phyloP scores from a whole-genome alignment of 1,284 basidiomycete species.

The Pseudozyma thailandica region DNA sequence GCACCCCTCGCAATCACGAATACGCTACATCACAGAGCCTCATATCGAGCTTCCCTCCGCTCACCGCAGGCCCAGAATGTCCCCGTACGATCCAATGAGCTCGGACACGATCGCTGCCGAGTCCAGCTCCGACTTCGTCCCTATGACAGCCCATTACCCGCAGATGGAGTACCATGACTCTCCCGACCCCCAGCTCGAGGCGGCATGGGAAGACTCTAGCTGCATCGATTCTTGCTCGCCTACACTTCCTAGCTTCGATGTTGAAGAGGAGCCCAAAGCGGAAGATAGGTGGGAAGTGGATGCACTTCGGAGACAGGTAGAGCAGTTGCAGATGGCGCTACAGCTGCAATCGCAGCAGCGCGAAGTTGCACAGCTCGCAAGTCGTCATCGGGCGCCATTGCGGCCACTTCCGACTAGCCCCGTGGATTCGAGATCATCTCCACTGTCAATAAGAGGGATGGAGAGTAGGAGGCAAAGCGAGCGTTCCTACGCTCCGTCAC shows the following conservation, averaged over 20 bases:
- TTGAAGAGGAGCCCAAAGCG: not conserved
- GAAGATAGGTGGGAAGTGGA: conserved; percentile 33
- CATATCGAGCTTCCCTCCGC: not conserved
- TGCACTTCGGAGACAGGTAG: conserved; percentile 34
- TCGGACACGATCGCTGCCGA: too few species aligned
- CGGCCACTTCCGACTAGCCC: not conserved
- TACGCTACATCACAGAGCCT: conserved; percentile 1
- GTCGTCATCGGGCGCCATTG: not conserved
- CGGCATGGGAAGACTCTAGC: conserved; percentile 37
- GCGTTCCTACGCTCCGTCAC: too few species aligned
- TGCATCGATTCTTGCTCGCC: conserved; percentile 9
- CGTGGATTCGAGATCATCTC: not conserved
- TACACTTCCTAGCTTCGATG: not conserved
- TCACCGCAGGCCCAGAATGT: not conserved
- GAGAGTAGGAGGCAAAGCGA: too few species aligned
- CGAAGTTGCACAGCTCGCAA: conserved; percentile 2
- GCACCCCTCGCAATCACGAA: too few species aligned
- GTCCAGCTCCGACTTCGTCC: too few species aligned
- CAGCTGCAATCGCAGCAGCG: conserved; percentile 24
- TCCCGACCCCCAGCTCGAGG: too few species aligned
- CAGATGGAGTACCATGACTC: too few species aligned
- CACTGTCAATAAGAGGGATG: too few species aligned
- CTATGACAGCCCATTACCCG: too few species aligned
- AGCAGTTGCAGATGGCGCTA: conserved; percentile 47
- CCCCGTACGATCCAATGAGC: too few species aligned